phyloP scores from a whole-genome alignment of 2,329 filamentous ascomycete species.

The Bisporella sp. region DNA sequence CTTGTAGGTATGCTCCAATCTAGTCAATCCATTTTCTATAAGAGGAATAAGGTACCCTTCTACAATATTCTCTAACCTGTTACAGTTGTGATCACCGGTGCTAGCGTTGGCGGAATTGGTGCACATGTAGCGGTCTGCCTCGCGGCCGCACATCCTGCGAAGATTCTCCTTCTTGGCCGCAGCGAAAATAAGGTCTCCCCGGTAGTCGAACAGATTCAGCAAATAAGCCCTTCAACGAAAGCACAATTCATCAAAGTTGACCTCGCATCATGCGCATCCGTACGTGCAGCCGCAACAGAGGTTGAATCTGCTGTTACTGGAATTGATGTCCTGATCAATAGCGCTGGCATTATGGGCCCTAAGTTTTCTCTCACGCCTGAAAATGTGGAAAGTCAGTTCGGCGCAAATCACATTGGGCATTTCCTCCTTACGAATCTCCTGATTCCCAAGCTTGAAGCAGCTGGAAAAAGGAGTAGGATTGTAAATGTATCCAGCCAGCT shows the following conservation, averaged over 20 bases:
- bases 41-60: background rate
- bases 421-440: conserved; percentile 49
- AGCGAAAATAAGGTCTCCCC: conserved; percentile 1
- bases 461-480: conserved; percentile 6
- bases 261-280: conserved; percentile 31
- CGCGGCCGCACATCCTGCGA: conserved; percentile 13
- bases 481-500: conserved; percentile 26
- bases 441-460: conserved; percentile 7
- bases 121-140: conserved; percentile 6
- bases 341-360: conserved; percentile 8
- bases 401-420: conserved; percentile 41
- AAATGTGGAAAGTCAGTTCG: conserved; percentile 6
- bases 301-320: conserved; percentile 28
- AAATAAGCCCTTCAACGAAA: conserved; percentile 3
- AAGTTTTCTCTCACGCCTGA: background rate
- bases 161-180: conserved; percentile 9
- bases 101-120: conserved; percentile 6
- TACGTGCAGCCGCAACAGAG: conserved; percentile 32
- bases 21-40: background rate
- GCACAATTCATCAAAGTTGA: conserved; percentile 17
- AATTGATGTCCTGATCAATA: conserved; percentile 32
- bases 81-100: conserved; percentile 12
- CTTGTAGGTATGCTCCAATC: background rate
- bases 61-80: background rate
- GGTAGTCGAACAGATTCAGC: conserved; percentile 2